Conservation (phyloP, 2,329 filamentous ascomycete species). For the Diaporthe capsici region DNA sequence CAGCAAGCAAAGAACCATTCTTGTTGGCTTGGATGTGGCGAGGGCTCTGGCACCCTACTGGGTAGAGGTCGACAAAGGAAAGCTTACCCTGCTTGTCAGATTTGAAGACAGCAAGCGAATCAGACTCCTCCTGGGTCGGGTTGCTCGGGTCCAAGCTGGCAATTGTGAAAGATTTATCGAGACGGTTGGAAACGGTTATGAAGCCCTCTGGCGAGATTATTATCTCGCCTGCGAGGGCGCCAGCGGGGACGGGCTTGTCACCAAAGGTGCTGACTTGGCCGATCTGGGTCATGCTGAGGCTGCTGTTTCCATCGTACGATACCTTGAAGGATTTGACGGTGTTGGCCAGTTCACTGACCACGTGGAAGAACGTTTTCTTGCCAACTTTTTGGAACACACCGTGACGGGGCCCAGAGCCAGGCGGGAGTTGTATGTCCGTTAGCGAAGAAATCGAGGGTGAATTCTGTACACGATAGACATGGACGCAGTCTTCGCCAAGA, state of each 20-base stretch:
- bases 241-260: background rate
- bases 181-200: background rate
- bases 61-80: constrained; percentile 1
- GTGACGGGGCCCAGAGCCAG: constrained; percentile 2
- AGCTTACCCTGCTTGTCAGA: background rate
- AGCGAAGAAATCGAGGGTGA: background rate
- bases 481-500: background rate
- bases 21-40: background rate
- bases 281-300: background rate
- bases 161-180: background rate
- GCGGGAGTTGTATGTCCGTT: background rate
- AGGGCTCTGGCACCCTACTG: background rate
- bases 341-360: constrained; percentile 2
- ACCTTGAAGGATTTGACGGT: background rate
- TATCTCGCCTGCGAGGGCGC: constrained; percentile 2
- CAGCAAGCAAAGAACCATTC: background rate
- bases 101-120: constrained; percentile 16
- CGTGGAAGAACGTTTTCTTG: background rate
- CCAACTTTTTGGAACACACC: background rate
- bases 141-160: background rate
- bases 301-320: background rate
- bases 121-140: background rate
- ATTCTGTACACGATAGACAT: background rate
- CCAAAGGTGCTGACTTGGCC: constrained; percentile 8
- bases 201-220: background rate